Base-by-base conservation (phyloP, 495 filamentous ascomycete genomes). In the Cairneyella variabilis region DNA sequence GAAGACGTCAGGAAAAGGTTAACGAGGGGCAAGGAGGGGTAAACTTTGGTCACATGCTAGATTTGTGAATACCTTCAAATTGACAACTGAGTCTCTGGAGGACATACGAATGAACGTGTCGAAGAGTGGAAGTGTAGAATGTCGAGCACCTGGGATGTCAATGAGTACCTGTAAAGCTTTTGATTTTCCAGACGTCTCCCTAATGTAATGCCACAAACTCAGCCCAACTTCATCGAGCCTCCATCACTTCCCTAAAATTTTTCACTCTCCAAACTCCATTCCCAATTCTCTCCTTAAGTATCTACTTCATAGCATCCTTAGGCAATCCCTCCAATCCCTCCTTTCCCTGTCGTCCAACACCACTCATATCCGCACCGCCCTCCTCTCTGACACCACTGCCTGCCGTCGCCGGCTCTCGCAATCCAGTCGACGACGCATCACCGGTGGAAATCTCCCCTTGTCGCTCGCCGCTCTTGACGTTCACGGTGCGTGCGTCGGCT, bases 351-450 rank as follows among this genome's bases (percentile, higher is more conserved):
- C 76, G 72, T 12, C 80, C 83, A 51, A 84, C 70, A 18, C 54
- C 51, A 62, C 71, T 71, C 42, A 77, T 58, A 57, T 76, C 76
- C 0, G 64, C 69, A 58, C 63, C 69, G 34, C 45, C 59, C 27
- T 71, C 66, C 3, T 76, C 69, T 36, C 83, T 73, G 3, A 73
- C 78, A 57, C 76, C 77, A 66, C 79, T 83, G 20, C 71, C 74
- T 49, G 76, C 79, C 8, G 82, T 82, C 2, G 84, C 80, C 1
- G 86, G 83, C 42, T 76, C 83, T 7, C 82, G 71, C 11, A 93
- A 67, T 3, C 77, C 79, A 27, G 75, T 72, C 16, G 78, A 67
- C 11, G 69, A 62, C 26, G 66, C 71, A 3, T 70, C 73, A n/a
- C 77, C 78, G 5, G 58, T 66, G 8, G 81, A 80, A 47, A 84